Percentiles rank a stretch among this genome's conserved stretches.
These are phyloP conservation scores for Zalerion maritima DNA, from an alignment of 495 filamentous ascomycete species.

Conservation along the genomic window DNA sequence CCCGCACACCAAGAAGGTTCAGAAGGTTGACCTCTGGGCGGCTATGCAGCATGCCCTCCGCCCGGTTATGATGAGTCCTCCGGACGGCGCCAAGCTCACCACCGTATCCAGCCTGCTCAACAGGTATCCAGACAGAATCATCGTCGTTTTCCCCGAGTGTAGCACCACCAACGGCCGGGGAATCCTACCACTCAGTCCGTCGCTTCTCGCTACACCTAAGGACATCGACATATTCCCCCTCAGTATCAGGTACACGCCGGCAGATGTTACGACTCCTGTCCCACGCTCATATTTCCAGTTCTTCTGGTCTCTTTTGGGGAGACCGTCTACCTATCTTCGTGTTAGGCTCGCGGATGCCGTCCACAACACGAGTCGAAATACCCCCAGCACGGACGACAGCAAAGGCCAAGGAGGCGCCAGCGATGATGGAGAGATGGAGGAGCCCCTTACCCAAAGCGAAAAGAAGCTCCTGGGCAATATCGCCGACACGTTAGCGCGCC, in stretches of 20 bases:
- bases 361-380: slow-evolving; percentile 24
- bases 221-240: slow-evolving; percentile 71
- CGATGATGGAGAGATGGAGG: slow-evolving; percentile 18
- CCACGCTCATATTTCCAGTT: slow-evolving; percentile 55
- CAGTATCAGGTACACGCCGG: slow-evolving; percentile 71
- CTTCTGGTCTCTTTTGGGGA: slow-evolving; percentile 72
- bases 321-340: slow-evolving; percentile 74
- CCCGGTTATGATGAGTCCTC: slow-evolving; percentile 33
- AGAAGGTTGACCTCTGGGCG: slow-evolving; percentile 56
- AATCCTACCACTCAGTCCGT: slow-evolving; percentile 70
- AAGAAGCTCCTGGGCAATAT: slow-evolving; percentile 53
- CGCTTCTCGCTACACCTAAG: slow-evolving; percentile 48
- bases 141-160: slow-evolving; percentile 84
- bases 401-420: slow-evolving; percentile 25
- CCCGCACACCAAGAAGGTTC: slow-evolving; percentile 55
- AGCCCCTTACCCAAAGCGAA: slow-evolving; percentile 38
- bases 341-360: slow-evolving; percentile 73
- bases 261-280: slow-evolving; percentile 81
- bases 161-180: slow-evolving; percentile 86
- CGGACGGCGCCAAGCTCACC: slow-evolving; percentile 35
- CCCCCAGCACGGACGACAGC: slow-evolving; percentile 11
- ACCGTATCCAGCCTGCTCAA: slow-evolving; percentile 45
- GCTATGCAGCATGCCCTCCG: slow-evolving; percentile 64
- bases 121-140: slow-evolving; percentile 53
- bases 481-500: slow-evolving; percentile 70